Percentiles rank a stretch among this genome's conserved stretches.
These are phyloP conservation scores for Saturnispora mendoncae DNA, from an alignment of 805 yeast genomes.

Conservation along the genomic window DNA sequence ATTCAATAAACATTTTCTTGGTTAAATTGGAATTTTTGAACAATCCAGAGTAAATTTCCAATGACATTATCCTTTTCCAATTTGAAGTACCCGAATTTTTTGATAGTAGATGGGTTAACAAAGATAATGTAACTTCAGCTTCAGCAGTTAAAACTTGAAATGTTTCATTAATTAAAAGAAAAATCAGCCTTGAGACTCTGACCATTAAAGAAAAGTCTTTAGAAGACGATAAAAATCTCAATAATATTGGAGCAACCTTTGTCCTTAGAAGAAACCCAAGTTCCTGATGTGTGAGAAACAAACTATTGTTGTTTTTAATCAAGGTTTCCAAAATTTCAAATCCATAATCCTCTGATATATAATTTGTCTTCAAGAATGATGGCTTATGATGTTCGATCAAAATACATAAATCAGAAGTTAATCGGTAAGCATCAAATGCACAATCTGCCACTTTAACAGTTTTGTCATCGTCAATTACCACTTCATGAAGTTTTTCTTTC, in stretches of 20 bases:
- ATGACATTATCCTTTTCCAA: conserved; percentile 69
- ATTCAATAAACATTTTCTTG: conserved; percentile 45
- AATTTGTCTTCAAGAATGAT: conserved; percentile 40
- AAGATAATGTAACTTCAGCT: conserved; percentile 69
- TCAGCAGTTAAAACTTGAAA: conserved; percentile 60
- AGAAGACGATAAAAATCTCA: conserved; percentile 51
- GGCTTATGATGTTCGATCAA: conserved; percentile 54
- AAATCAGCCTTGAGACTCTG: conserved; percentile 65
- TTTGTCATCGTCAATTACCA: conserved; percentile 39
- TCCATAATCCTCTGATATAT: conserved; percentile 56
- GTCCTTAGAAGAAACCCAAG: conserved; percentile 57
- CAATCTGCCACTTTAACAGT: conserved; percentile 37
- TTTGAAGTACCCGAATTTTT: conserved; percentile 42
- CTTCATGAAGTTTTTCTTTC: conserved; percentile 28
- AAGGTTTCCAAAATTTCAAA: conserved; percentile 80
- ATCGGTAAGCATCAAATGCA: conserved; percentile 60
- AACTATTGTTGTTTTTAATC: conserved; percentile 48
- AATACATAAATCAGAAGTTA: conserved; percentile 66
- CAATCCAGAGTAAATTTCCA: conserved; percentile 62
- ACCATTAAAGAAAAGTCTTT: conserved; percentile 62
- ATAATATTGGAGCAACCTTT: conserved; percentile 64
- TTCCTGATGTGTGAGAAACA: conserved; percentile 54
- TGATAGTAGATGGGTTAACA: conserved; percentile 64
- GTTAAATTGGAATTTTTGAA: conserved; percentile 49
- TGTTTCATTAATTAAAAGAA: conserved; percentile 53